Percentiles rank a stretch among this genome's conserved stretches.
Conservation (phyloP, 805 yeast species). For the Lachancea kluyveri region DNA sequence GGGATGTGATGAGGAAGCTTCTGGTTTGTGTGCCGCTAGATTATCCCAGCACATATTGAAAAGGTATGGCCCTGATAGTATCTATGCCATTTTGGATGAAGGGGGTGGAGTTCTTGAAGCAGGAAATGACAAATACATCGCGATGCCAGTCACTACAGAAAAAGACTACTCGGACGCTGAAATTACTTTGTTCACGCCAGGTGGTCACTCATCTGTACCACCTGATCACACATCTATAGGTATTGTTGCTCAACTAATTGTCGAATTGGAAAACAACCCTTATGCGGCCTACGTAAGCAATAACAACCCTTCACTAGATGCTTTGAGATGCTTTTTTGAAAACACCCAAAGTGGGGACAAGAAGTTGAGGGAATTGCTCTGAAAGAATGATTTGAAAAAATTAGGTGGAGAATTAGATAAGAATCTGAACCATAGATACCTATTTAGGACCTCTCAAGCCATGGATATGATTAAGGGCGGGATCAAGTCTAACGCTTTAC, state of each 20-base stretch:
- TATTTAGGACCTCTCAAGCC: slow-evolving; percentile 54
- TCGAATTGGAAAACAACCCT: slow-evolving; percentile 47
- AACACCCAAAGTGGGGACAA: slow-evolving; percentile 4
- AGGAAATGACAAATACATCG: slow-evolving; percentile 36
- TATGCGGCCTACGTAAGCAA: slow-evolving; percentile 36
- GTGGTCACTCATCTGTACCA: slow-evolving; percentile 70
- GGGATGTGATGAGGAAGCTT: slow-evolving; percentile 63
- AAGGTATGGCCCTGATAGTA: slow-evolving; percentile 48
- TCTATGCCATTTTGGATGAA: slow-evolving; percentile 60
- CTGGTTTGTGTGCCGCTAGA: slow-evolving; percentile 46
- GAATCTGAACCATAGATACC: slow-evolving; percentile 19
- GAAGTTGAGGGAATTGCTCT: slow-evolving; percentile 2
- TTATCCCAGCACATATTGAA: slow-evolving; percentile 39
- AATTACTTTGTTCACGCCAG: slow-evolving; percentile 47
- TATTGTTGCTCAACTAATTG: slow-evolving; percentile 47
- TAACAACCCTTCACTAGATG: slow-evolving; percentile 49
- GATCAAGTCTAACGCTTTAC: slow-evolving; percentile 60
- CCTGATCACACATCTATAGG: slow-evolving; percentile 73
- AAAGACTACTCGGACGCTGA: slow-evolving; percentile 48
- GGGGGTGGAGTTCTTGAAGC: slow-evolving; percentile 34
- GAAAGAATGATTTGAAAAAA: not conserved
- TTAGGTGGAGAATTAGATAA: slow-evolving; percentile 29
- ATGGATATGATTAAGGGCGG: slow-evolving; percentile 59
- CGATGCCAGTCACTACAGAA: slow-evolving; percentile 48
- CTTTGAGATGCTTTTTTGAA: slow-evolving; percentile 55